Evolutionary conservation across 768 basidiomycete genomes (phyloP), one percentile per base, ranked within the genome.

Genomic region (Coprinopsis marcescibilis): DNA sequence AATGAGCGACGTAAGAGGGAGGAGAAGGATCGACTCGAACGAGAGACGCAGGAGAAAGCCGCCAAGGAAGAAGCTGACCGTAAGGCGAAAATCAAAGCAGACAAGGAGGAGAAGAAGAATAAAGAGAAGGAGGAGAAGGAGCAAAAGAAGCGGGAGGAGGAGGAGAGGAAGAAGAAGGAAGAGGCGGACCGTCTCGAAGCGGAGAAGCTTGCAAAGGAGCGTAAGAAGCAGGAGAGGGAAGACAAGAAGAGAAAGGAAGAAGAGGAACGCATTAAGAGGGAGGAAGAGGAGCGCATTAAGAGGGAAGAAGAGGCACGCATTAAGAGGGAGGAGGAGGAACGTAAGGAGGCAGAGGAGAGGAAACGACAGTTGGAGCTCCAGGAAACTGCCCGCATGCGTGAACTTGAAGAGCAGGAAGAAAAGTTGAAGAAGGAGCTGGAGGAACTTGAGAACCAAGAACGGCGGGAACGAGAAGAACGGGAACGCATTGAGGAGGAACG

Each of bases 141-240:
- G 12, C 26, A 40, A 30, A n/a, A 32, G 46, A 11, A 19, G 25
- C 26, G 40, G 14, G 33, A 40, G 37, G 46, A 48, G 38, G 37
- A 19, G 4, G 37, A 39, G 19, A 15, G 19, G 14, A 21, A 15
- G 29, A 21, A 17, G n/a, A 39, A 34, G 39, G 12, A 39, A 12
- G 37, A 30, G 37, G 39, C 29, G 46, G 21, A 41, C 10, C 34
- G 36, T 13, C 35, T 30, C 4, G 36, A 46, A 39, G 36, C 37
- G n/a, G 45, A 46, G 36, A n/a, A 24, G n/a, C 7, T 40, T 3
- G 3, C 7, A 13, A 24, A 21, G 30, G 40, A 42, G 13, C 15
- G 35, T 13, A 33, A 19, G 12, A 41, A 48, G 32, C 25, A 34
- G 14, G 32, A 48, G 40, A 48, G 24, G 32, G 21, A 48, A 27